Evolutionary conservation across 78 protist species (phyloP), one percentile per base, ranked within the genome.

Genomic region (Planoprotostelium fungivorum): DNA sequence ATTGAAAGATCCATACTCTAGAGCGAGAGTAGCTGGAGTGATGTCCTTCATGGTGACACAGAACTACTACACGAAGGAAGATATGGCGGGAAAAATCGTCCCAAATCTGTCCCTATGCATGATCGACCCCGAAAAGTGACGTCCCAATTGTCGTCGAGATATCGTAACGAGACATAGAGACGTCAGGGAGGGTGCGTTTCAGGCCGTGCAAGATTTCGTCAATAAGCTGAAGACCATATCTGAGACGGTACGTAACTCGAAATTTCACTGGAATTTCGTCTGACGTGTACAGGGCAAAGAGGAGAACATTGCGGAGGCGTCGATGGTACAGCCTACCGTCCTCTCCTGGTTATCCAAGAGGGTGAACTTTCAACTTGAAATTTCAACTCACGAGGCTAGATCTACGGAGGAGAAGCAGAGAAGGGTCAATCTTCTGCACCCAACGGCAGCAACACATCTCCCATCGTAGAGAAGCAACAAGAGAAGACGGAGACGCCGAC

Each of bases 1-100:
- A 0, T 29, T 97, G 35, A 37, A 86, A 0, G 98, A 97, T 91
- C 95, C 97, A 35, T 95, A 93, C 86, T 38, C 85, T 34, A 93
- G 91, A 0, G 90, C 94, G 0, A 92, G 96, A 38, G 88, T 92
- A 36, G 96, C 97, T 0, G 98, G 92, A 35, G 25, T 96, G 37
- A 84, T 28, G 83, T 96, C 96, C 29, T 89, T 94, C 83, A 89
- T 89, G 92, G 89, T 94, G 63, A 94, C 96, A 10, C 89, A 85
- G 31, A 34, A 89, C 29, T 88, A 91, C 73, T 94, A 88, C 88
- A 83, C 34, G 39, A 31, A 86, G 31, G 93, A 94, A 36, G 93
- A 88, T 35, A 85, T 94, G 1, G 96, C 96, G 1, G 73, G 84
- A 25, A 86, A 87, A 83, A 25, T 94, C 87, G 73, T 94, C 29